Conservation (phyloP, 192 early-diverging fungal genomes). For the Entomortierella beljakovae region DNA sequence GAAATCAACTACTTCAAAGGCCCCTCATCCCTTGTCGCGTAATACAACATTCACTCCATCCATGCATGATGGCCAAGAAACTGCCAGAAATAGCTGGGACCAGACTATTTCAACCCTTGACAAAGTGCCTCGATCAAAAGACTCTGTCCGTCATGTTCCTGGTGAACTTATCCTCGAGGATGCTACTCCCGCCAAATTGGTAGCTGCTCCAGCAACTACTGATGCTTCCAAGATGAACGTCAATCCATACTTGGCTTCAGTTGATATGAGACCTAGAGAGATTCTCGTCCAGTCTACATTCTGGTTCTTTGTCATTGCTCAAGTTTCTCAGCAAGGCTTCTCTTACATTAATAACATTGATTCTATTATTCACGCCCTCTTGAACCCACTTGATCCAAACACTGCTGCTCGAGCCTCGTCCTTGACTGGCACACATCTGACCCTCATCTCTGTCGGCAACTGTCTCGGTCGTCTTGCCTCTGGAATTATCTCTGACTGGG, state of each 20-base stretch:
- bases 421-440: constrained; percentile 45
- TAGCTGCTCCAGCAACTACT: neutral
- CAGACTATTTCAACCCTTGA: constrained; percentile 38
- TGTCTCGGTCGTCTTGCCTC: constrained; percentile 50
- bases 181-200: constrained; percentile 8
- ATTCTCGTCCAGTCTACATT: constrained; percentile 42
- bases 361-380: constrained; percentile 47
- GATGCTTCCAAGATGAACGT: constrained; percentile 7
- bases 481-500: constrained; percentile 50
- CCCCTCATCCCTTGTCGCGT: constrained; percentile 28
- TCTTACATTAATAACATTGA: constrained; percentile 55
- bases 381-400: constrained; percentile 34
- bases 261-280: constrained; percentile 44
- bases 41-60: constrained; percentile 48
- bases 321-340: constrained; percentile 47
- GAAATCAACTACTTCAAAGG: neutral
- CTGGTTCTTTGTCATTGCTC: constrained; percentile 54
- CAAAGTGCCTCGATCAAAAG: constrained; percentile 4
- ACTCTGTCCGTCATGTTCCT: constrained; percentile 17
- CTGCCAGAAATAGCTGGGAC: constrained; percentile 15
- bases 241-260: constrained; percentile 44
- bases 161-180: constrained; percentile 35
- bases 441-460: constrained; percentile 49
- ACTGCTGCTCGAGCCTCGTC: constrained; percentile 21
- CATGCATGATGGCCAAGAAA: constrained; percentile 23